phyloP scores from a whole-genome alignment of 164 flowering plant species.

The Santalum album region DNA sequence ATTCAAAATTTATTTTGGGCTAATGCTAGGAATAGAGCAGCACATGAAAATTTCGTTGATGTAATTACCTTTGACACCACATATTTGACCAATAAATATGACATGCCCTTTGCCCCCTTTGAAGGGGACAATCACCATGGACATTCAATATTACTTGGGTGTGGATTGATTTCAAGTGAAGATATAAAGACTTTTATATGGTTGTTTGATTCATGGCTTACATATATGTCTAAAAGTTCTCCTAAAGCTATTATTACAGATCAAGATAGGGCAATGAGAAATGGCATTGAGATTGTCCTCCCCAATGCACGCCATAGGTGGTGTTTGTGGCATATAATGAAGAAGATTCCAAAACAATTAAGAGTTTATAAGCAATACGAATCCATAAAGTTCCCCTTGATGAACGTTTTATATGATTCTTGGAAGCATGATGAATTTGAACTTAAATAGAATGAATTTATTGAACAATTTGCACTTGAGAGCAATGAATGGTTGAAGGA shows the following conservation, averaged over 20 bases:
- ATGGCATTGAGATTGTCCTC: conserved; percentile 2
- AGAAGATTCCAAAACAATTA: conserved; percentile 4
- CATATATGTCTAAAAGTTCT: background rate
- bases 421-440: conserved; percentile 5
- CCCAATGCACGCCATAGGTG: conserved; percentile 6
- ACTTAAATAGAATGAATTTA: too few relatives aligned
- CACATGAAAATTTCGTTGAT: conserved; percentile 1
- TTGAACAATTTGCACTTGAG: too few relatives aligned
- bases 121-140: conserved; percentile 8
- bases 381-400: background rate
- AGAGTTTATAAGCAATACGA: background rate
- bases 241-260: conserved; percentile 10
- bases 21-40: background rate
- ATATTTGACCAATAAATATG: too few relatives aligned
- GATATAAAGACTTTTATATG: conserved; percentile 5
- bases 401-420: conserved; percentile 11
- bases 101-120: conserved; percentile 1
- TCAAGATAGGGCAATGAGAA: conserved; percentile 5
- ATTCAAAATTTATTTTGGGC: conserved; percentile 7
- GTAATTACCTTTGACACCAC: background rate
- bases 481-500: too few relatives aligned
- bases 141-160: conserved; percentile 6
- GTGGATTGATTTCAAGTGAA: conserved; percentile 10
- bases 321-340: conserved; percentile 14
- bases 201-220: conserved; percentile 10